Base-by-base conservation (phyloP, 257 asterid species). In the Ajuga chamaepitys region DNA sequence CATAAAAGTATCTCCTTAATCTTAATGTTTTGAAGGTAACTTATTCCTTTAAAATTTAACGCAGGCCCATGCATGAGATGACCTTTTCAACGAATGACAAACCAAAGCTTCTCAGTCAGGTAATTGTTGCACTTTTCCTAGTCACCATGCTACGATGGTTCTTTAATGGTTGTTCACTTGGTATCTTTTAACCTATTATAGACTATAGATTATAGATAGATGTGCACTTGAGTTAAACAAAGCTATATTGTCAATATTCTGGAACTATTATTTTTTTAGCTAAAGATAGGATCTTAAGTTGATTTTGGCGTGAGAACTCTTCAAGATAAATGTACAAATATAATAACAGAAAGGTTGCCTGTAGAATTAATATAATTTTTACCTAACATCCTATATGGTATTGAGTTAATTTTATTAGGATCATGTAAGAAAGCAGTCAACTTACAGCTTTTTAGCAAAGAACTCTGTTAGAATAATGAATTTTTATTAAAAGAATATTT, bases 41-140 rank as follows among this genome's bases (percentile, higher is more conserved):
- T 38, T 21, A n/a, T 32, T 42, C 58, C 50, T 20, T n/a, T 53
- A 9, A 57, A 40, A 6, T 55, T 66, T 63, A 60, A 58, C 77
- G 83, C 83, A 94, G 99, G 92, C 89, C 97, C 65, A 86, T 90
- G 96, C 99, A 94, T 78, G 99, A 94, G 79, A 94, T 94, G 75
- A 94, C 99, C 21, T 88, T 87, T 78, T 94, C 99, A 73, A 81
- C 83, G 7, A 85, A 82, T 54, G 96, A 94, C 87, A 89, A 83
- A 76, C 99, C 96, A 56, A 94, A 94, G 77, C 92, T 94, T 75
- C 96, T 94, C 62, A 94, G 96, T 80, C 95, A 86, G 96, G 97
- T 94, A 71, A 42, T 57, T 59, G 58, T 52, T 37, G 21, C 54
- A 54, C 64, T 68, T 58, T 25, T 62, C 70, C 22, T 40, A 20